Percentiles rank a stretch among this genome's conserved stretches.
phyloP scores from a whole-genome alignment of 352 stramenopile species.

The Phytophthora brassicae region DNA sequence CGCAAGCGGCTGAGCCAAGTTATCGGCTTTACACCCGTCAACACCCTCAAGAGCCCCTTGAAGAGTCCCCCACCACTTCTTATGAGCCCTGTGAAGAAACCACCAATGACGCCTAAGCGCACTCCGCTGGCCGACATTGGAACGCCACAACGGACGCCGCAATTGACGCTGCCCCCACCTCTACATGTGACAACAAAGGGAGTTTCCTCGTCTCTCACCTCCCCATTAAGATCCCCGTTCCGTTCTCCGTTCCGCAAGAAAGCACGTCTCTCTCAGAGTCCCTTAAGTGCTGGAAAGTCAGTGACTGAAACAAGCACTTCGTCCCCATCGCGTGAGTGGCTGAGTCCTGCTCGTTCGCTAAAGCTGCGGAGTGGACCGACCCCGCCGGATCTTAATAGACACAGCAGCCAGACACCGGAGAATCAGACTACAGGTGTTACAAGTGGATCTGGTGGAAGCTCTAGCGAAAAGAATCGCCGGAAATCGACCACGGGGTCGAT shows the following conservation, averaged over 20 bases:
- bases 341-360: constrained; percentile 57
- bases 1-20: constrained; percentile 61
- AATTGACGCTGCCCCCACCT: constrained; percentile 42
- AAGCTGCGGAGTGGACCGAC: constrained; percentile 37
- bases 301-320: constrained; percentile 11
- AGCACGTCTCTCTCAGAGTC: constrained; percentile 36
- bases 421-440: constrained; percentile 15
- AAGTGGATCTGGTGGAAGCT: constrained; percentile 14
- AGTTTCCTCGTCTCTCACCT: constrained; percentile 31
- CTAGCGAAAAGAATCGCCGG: constrained; percentile 23
- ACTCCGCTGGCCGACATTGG: constrained; percentile 49
- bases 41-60: constrained; percentile 62
- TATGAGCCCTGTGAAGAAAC: constrained; percentile 41
- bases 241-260: constrained; percentile 82
- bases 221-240: constrained; percentile 69
- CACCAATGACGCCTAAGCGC: constrained; percentile 39
- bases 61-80: constrained; percentile 29
- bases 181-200: constrained; percentile 52
- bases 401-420: constrained; percentile 24
- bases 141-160: constrained; percentile 48
- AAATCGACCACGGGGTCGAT: constrained; percentile 36
- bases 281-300: constrained; percentile 21
- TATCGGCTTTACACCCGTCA: constrained; percentile 69
- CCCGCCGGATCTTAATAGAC: constrained; percentile 36
- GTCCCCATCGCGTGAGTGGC: constrained; percentile 56